Evolutionary conservation across 192 early-diverging fungal genomes (phyloP).

Genomic region (Mortierella hygrophila): DNA sequence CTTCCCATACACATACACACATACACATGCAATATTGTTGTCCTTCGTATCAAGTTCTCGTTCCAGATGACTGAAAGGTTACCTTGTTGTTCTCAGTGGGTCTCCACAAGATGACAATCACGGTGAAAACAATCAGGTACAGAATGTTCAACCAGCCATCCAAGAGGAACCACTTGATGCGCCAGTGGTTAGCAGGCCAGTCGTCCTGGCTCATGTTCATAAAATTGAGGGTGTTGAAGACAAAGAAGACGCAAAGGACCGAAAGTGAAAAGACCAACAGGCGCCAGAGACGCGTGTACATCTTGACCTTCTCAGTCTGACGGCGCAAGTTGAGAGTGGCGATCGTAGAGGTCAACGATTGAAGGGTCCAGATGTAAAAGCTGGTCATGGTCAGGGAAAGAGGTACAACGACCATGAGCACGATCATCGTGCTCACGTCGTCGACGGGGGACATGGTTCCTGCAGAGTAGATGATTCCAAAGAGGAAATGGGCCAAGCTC

Average conservation of each 20-base stretch:
- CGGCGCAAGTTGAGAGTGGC: slow-evolving; percentile 79
- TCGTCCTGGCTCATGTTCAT: slow-evolving; percentile 68
- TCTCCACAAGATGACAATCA: slow-evolving; percentile 91
- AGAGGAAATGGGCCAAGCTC: slow-evolving; percentile 86
- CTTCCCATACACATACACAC: background rate
- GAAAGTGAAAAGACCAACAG: slow-evolving; percentile 83
- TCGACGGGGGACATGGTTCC: slow-evolving; percentile 81
- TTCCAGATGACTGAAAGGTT: background rate
- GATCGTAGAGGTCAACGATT: slow-evolving; percentile 84
- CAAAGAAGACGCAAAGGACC: slow-evolving; percentile 82
- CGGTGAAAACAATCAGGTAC: slow-evolving; percentile 83
- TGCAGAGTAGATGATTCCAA: slow-evolving; percentile 88
- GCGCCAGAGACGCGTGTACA: slow-evolving; percentile 89
- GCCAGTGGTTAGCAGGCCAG: slow-evolving; percentile 86
- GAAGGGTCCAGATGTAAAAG: slow-evolving; percentile 96
- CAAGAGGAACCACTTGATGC: slow-evolving; percentile 90
- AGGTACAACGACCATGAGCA: slow-evolving; percentile 88
- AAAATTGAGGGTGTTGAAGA: slow-evolving; percentile 86
- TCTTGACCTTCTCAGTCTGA: slow-evolving; percentile 91
- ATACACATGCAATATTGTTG: background rate
- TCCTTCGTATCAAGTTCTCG: too few relatives aligned
- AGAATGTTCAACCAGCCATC: slow-evolving; percentile 95
- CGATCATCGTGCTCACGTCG: slow-evolving; percentile 75
- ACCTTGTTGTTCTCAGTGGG: slow-evolving; percentile 90
- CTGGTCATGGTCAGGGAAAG: slow-evolving; percentile 90